A percentile compares a stretch with the other conserved stretches of the same genome.
These are phyloP conservation scores for Chalciporus sphaerocephalus DNA, from an alignment of 768 basidiomycete genomes.

Conservation along the genomic window DNA sequence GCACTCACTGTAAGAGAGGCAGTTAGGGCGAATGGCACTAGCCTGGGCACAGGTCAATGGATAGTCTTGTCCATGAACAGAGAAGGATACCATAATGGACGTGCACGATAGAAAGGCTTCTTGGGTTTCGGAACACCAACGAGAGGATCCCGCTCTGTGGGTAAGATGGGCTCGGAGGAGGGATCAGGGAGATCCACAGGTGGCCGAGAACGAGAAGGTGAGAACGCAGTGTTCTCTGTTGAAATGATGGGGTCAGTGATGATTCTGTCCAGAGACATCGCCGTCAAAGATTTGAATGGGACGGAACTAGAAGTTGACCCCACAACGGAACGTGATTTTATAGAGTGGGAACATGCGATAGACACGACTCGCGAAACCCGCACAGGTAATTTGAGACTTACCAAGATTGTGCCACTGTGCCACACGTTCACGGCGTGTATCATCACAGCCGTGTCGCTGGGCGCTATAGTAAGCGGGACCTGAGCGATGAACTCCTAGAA, in stretches of 20 bases:
- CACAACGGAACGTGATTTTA: constrained; percentile 15
- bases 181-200: constrained; percentile 18
- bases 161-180: constrained; percentile 6
- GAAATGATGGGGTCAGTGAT: constrained; percentile 33
- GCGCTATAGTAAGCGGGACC: no score
- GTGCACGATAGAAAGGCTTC: constrained; percentile 49
- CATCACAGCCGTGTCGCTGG: no score
- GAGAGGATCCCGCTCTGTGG: constrained; percentile 34
- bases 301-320: neutral
- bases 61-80: neutral
- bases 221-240: constrained; percentile 29
- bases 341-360: constrained; percentile 21
- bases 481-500: no score
- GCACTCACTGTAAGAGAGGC: constrained; percentile 61
- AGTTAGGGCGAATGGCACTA: constrained; percentile 65
- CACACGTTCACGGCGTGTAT: constrained; percentile 7
- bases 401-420: no score
- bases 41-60: constrained; percentile 39
- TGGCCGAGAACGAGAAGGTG: constrained; percentile 17
- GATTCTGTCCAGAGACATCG: constrained; percentile 31
- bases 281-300: neutral
- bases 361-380: constrained; percentile 13
- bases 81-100: constrained; percentile 42
- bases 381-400: constrained; percentile 14
- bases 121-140: constrained; percentile 24